Base-by-base conservation (phyloP, 768 basidiomycete species). In the Podaxis sp. region DNA sequence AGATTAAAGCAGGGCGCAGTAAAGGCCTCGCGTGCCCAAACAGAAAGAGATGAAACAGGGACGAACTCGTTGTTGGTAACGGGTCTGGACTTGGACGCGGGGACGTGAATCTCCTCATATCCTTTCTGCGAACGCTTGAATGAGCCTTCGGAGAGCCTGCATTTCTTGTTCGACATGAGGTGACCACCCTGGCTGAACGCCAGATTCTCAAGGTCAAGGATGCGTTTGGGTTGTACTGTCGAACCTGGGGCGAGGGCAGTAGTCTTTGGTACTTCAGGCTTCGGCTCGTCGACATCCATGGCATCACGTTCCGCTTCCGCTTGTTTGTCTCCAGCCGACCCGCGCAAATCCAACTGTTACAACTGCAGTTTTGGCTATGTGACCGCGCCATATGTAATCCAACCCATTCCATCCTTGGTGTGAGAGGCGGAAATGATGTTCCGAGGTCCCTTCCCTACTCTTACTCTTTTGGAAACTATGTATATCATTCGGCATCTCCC, bases 151-250 rank as follows among this genome's bases (percentile, higher is more conserved):
- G 97, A 97, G 3, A 99, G 87, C 73, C 95, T 97, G 78, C 91
- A 93, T 78, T 98, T 98, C 77, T 98, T 98, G 80, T 99, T 98
- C 15, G 93, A 93, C 96, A 99, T 99, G 64, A 98, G 78, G 64
- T 98, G 96, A 0, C 93, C 95, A 24, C 96, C 97, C 69, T 98
- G 95, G 51, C 87, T 87, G 77, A 99, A 99, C 20, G 93, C 89
- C 89, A 99, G 91, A 63, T 86, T 85, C 69, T 97, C 95, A 57
- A 99, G 81, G 72, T 99, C 97, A 38, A 99, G 83, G 0, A 85
- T 88, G 41, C 81, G 82, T 67, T 94, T 93, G 3, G 95, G 96
- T 67, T 94, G 91, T 1, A 95, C 84, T 0, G 86, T 88, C 1
- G 93, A 92, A 2, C 95, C 95, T 3, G 96, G 93, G 0, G 89